Conservation (phyloP, 768 basidiomycete species). For the Daedaleopsis sinensis region DNA sequence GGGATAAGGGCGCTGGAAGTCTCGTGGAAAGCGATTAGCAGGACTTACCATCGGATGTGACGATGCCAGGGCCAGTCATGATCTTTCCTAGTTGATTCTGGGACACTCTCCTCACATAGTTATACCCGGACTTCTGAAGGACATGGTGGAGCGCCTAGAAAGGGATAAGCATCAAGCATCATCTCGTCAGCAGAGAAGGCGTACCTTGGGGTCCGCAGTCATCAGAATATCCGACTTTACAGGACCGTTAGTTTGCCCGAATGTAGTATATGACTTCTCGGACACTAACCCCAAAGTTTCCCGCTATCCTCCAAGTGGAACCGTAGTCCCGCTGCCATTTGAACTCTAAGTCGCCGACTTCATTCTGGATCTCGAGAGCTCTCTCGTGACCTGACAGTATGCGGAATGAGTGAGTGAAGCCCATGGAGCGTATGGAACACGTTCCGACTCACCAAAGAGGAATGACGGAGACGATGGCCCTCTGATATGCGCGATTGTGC, state of each 20-base stretch:
- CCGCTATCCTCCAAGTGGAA: not conserved
- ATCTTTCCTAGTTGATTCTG: not conserved
- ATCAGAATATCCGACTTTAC: not conserved
- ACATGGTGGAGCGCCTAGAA: not conserved
- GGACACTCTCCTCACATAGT: not conserved
- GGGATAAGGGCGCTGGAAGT: not conserved
- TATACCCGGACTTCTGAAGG: not conserved
- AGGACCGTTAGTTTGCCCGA: not conserved
- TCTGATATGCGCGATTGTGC: not conserved
- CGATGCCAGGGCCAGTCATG: not conserved
- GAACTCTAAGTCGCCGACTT: not conserved
- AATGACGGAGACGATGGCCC: not conserved
- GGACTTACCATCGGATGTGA: not conserved
- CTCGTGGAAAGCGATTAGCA: not conserved
- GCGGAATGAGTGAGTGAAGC: not conserved
- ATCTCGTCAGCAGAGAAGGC: not conserved
- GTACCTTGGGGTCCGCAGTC: not conserved
- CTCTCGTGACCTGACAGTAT: not conserved
- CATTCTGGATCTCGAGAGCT: not conserved
- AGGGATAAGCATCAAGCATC: not conserved
- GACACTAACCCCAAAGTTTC: not conserved
- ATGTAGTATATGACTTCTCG: not conserved
- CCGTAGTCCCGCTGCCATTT: not conserved
- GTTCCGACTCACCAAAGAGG: not conserved
- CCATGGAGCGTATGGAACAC: not conserved